Percentiles rank a stretch among this genome's conserved stretches.
These are phyloP conservation scores for Takakia lepidozioides DNA, from an alignment of 225 moss, liverwort and hornwort species.

Conservation along the genomic window DNA sequence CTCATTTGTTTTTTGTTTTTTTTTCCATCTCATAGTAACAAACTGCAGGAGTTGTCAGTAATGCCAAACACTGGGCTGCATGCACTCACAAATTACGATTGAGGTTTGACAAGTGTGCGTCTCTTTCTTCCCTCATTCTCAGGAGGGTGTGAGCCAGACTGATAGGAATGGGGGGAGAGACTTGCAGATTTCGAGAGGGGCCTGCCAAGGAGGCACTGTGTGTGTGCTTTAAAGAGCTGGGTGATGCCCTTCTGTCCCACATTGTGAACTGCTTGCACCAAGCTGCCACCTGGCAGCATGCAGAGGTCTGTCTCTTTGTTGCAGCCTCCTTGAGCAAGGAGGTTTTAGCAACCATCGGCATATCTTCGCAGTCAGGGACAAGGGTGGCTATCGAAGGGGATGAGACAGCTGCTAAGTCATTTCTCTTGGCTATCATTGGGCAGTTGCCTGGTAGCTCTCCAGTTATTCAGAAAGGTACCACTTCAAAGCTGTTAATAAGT, in stretches of 20 bases:
- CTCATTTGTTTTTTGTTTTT: no score
- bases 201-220: conserved; percentile 36
- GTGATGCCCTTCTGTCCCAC: conserved; percentile 29
- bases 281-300: conserved; percentile 37
- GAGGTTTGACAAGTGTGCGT: no score
- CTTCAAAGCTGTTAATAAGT: not conserved
- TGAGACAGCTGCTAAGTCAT: conserved; percentile 29
- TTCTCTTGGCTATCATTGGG: conserved; percentile 32
- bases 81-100: no score
- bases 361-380: not conserved
- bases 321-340: conserved; percentile 32
- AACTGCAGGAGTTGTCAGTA: no score
- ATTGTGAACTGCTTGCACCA: conserved; percentile 28
- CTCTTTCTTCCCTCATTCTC: no score
- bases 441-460: conserved; percentile 16
- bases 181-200: conserved; percentile 39
- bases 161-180: no score
- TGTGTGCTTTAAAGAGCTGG: conserved; percentile 33
- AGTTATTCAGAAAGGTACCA: conserved; percentile 9
- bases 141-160: no score
- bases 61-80: no score
- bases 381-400: conserved; percentile 13
- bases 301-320: conserved; percentile 44
- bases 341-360: conserved; percentile 20
- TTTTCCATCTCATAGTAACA: no score